Base-by-base conservation (phyloP, 1,139 yeast species). In the Geotrichum candidum region DNA sequence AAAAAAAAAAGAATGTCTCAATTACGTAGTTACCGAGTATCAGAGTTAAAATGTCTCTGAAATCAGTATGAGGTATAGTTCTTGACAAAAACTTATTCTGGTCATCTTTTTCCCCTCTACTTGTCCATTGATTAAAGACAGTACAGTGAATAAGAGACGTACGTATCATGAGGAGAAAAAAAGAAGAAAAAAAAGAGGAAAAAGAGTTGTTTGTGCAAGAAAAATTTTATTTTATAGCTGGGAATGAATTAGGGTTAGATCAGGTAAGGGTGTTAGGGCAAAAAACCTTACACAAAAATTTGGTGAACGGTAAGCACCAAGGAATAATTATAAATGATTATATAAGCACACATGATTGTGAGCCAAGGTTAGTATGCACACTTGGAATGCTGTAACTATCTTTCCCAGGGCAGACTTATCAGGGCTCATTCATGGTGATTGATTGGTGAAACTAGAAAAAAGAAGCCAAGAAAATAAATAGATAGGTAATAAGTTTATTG, bases 131-230 rank as follows among this genome's bases (percentile, higher is more conserved):
- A 45, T 25, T 45, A 23, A 38, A 33, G 41, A 45, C 57, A 55
- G 57, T 55, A 55, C 57, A 55, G 57, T 55, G 57, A 55, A 55
- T 55, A 55, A 55, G 57, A 45, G 57, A 55, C 57, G 46, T 55
- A 45, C 41, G 45, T 55, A 27, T 45, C 41, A 46, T n/a, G 41
- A 46, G 57, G 48, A 55, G 57, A 55, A 55, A 46, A 55, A 55
- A 29, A 55, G 31, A 18, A 46, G 27, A 29, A 48, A 38, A 48
- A 25, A 25, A 25, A 46, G 9, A 23, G 2, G 11, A 10, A 18
- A 6, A 13, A 38, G 6, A 38, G 13, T 5, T 4, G n/a, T n/a
- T 29, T 29, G n/a, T 4, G 6, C 45, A 1, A 4, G 18, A 10
- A 38, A 38, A 38, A 38, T 2, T 38, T 38, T 38, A 38, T 15